phyloP scores from a whole-genome alignment of 352 stramenopile genomes.

The Sclerospora graminicola region DNA sequence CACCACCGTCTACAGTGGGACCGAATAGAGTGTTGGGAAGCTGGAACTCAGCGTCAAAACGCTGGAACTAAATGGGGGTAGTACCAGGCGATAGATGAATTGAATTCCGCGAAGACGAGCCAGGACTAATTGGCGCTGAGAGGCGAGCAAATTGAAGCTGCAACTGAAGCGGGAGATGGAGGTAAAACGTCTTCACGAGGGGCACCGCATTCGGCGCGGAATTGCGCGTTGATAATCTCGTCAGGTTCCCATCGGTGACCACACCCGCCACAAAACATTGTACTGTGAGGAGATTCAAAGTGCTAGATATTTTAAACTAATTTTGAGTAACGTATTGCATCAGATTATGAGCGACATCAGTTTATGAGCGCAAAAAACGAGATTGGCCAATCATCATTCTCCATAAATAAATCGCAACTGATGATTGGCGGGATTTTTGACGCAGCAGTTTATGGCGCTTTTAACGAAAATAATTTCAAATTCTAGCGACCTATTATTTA shows the following conservation, averaged over 20 bases:
- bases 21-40: constrained; percentile 1
- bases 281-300: too few relatives aligned
- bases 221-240: constrained; percentile 67
- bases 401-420: too few relatives aligned
- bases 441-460: too few relatives aligned
- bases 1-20: constrained; percentile 2
- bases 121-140: not conserved
- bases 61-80: not conserved
- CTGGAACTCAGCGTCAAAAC: constrained; percentile 6
- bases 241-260: constrained; percentile 70
- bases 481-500: too few relatives aligned
- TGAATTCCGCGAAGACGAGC: not conserved
- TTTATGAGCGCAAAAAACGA: too few relatives aligned
- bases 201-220: constrained; percentile 73
- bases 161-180: constrained; percentile 1
- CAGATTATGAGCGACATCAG: too few relatives aligned
- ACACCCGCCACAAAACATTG: constrained; percentile 81
- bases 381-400: too few relatives aligned
- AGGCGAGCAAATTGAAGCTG: not conserved
- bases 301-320: too few relatives aligned
- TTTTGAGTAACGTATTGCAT: constrained; percentile 8
- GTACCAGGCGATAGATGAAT: not conserved
- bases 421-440: too few relatives aligned
- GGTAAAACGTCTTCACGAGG: constrained; percentile 47
- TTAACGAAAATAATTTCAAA: too few relatives aligned